Evolutionary conservation across 1,139 yeast genomes (phyloP).

Genomic region (Eremothecium cymbalariae): DNA sequence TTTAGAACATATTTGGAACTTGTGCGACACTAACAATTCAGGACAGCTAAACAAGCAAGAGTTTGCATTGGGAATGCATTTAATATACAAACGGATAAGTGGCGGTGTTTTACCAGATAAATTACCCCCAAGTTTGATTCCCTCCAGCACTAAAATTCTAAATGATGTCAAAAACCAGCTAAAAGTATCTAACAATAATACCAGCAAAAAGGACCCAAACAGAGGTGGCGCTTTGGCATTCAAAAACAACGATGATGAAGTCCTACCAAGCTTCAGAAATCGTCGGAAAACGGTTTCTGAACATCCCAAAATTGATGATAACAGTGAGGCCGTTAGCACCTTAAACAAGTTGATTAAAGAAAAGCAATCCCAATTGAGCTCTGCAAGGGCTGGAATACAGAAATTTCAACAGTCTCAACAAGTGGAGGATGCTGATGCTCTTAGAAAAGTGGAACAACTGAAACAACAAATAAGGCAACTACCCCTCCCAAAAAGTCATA

Average conservation of each 20-base stretch:
- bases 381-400: slow-evolving; percentile 49
- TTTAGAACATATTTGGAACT: slow-evolving; percentile 83
- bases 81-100: slow-evolving; percentile 65
- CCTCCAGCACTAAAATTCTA: slow-evolving; percentile 66
- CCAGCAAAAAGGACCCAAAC: slow-evolving; percentile 14
- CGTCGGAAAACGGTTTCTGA: slow-evolving; percentile 26
- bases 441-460: slow-evolving; percentile 51
- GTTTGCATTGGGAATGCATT: slow-evolving; percentile 77
- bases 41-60: slow-evolving; percentile 72
- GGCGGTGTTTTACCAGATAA: slow-evolving; percentile 66
- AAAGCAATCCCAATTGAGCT: slow-evolving; percentile 52
- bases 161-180: slow-evolving; percentile 52
- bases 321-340: slow-evolving; percentile 35
- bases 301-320: slow-evolving; percentile 9
- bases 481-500: slow-evolving; percentile 19
- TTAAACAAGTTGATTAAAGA: slow-evolving; percentile 53
- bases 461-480: slow-evolving; percentile 48
- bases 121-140: slow-evolving; percentile 65
- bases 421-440: slow-evolving; percentile 24
- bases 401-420: slow-evolving; percentile 32
- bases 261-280: slow-evolving; percentile 31
- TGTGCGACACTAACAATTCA: slow-evolving; percentile 60
- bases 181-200: slow-evolving; percentile 33
- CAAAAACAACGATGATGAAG: slow-evolving; percentile 37
- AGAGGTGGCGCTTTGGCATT: slow-evolving; percentile 29